These are phyloP conservation scores for Candida parachauliodes DNA, from an alignment of 805 yeast species.

Conservation along the genomic window DNA sequence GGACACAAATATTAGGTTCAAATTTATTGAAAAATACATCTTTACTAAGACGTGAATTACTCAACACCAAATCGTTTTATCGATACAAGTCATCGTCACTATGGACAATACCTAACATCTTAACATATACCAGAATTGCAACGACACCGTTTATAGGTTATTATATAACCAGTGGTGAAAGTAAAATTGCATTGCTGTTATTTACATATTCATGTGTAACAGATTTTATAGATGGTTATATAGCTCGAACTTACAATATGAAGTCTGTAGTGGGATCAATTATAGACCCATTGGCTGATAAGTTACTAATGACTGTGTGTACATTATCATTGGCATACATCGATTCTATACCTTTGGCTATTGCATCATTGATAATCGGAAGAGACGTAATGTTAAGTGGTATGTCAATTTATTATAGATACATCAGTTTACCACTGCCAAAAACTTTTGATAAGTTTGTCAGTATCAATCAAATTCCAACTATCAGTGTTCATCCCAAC, in stretches of 20 bases:
- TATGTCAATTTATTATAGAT: slow-evolving; percentile 71
- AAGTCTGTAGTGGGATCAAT: slow-evolving; percentile 84
- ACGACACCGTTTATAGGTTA: slow-evolving; percentile 86
- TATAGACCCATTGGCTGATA: slow-evolving; percentile 94
- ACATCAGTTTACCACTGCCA: slow-evolving; percentile 69
- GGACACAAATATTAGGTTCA: not conserved
- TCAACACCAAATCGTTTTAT: not conserved
- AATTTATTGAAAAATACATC: not conserved
- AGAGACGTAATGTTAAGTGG: slow-evolving; percentile 73
- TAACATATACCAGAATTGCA: slow-evolving; percentile 77
- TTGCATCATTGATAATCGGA: slow-evolving; percentile 73
- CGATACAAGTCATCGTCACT: slow-evolving; percentile 4
- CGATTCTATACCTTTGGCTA: slow-evolving; percentile 60
- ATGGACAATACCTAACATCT: slow-evolving; percentile 84
- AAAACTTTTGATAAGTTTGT: slow-evolving; percentile 67
- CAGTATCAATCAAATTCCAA: slow-evolving; percentile 68
- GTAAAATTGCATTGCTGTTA: slow-evolving; percentile 62
- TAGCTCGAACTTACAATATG: slow-evolving; percentile 78
- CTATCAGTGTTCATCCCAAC: slow-evolving; percentile 87
- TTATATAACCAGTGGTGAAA: slow-evolving; percentile 60
- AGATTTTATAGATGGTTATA: slow-evolving; percentile 86
- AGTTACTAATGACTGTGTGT: slow-evolving; percentile 80
- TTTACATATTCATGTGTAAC: slow-evolving; percentile 87
- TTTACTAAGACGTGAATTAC: not conserved
- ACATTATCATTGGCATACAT: slow-evolving; percentile 72